phyloP scores from a whole-genome alignment of 495 filamentous ascomycete species.

The Neurospora sp. region DNA sequence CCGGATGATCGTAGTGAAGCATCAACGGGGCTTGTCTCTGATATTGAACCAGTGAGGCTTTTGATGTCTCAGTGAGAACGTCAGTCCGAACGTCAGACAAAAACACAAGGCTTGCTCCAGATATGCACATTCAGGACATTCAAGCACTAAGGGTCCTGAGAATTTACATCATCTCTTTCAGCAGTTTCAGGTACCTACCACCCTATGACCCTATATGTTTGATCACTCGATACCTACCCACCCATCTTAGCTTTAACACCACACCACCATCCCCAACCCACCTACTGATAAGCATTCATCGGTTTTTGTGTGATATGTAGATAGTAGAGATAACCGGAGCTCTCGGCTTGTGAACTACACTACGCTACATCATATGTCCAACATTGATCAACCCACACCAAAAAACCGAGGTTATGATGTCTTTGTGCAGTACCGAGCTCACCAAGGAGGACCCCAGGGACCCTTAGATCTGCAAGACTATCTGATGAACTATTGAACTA shows the following conservation, averaged over 20 bases:
- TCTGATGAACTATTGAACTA: neutral
- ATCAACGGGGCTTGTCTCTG: neutral
- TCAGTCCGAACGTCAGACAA: neutral
- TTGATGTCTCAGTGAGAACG: neutral
- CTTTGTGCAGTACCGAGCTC: neutral
- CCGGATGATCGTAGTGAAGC: neutral
- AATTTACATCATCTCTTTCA: neutral
- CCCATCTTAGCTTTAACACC: neutral
- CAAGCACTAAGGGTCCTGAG: neutral
- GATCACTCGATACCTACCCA: too few relatives aligned
- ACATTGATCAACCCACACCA: neutral
- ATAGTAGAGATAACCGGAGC: neutral
- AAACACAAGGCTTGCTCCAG: neutral
- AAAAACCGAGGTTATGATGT: neutral
- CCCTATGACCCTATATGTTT: neutral
- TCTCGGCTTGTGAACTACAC: neutral
- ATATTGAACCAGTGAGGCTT: neutral
- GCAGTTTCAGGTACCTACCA: neutral
- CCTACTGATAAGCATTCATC: neutral
- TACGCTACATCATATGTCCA: neutral
- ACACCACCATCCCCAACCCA: neutral
- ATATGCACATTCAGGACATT: neutral
- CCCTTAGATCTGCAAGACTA: neutral
- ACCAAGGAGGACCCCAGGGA: neutral
- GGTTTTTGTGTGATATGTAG: neutral